Evolutionary conservation across 371 early-diverging fungal genomes (phyloP).

Genomic region (Mortierella sp.): DNA sequence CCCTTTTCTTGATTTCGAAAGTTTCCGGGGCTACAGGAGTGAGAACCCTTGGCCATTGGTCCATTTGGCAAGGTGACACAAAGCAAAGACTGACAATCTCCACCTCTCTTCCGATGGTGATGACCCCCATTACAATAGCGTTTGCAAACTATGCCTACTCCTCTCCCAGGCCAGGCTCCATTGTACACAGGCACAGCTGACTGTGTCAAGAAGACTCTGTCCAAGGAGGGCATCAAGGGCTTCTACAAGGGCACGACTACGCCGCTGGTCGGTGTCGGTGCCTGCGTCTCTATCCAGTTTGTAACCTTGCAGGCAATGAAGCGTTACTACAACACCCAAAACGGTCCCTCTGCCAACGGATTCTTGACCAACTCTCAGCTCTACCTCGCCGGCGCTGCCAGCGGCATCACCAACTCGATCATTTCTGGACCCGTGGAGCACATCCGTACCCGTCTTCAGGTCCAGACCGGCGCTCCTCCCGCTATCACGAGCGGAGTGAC

Average conservation of each 20-base stretch:
- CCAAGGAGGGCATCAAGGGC: slow-evolving; percentile 77
- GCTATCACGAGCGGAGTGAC: slow-evolving; percentile 14
- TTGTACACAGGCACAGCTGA: slow-evolving; percentile 78
- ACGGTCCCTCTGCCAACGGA: slow-evolving; percentile 56
- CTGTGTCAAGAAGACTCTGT: slow-evolving; percentile 76
- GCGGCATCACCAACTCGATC: slow-evolving; percentile 85
- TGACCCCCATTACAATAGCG: slow-evolving; percentile 63
- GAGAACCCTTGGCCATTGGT: neutral
- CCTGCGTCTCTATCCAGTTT: slow-evolving; percentile 87
- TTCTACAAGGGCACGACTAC: slow-evolving; percentile 87
- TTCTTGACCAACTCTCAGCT: slow-evolving; percentile 72
- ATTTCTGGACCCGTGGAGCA: slow-evolving; percentile 88
- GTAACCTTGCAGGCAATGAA: slow-evolving; percentile 79
- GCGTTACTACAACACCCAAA: slow-evolving; percentile 65
- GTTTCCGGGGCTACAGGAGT: neutral
- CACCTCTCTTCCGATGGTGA: neutral
- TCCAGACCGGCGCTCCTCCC: slow-evolving; percentile 62
- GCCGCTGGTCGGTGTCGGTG: slow-evolving; percentile 82
- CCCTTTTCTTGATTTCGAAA: too few relatives aligned
- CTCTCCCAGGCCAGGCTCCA: slow-evolving; percentile 62
- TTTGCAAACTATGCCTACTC: slow-evolving; percentile 84
- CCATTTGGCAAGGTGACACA: neutral
- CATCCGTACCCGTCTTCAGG: slow-evolving; percentile 83
- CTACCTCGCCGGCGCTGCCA: slow-evolving; percentile 81
- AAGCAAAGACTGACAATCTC: neutral